phyloP scores from a whole-genome alignment of 176 grass and related monocot species.

The Carex littledalei region DNA sequence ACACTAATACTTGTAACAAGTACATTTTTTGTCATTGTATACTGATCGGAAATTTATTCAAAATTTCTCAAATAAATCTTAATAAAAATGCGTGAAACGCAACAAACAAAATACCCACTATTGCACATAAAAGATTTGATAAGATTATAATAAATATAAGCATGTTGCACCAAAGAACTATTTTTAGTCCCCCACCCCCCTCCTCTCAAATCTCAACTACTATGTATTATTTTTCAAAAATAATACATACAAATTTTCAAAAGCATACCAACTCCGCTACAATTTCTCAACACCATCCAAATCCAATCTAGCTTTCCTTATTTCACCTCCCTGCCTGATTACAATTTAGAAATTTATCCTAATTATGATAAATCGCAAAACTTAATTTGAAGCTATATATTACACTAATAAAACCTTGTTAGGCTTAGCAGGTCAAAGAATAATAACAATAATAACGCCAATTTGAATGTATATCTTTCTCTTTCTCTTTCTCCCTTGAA shows the following conservation, averaged over 20 bases:
- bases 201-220: neutral
- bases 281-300: neutral
- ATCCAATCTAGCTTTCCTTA: slow-evolving; percentile 14
- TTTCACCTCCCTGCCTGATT: slow-evolving; percentile 17
- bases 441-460: slow-evolving; percentile 7
- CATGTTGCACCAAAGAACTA: neutral
- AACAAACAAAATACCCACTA: neutral
- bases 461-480: slow-evolving; percentile 1
- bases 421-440: slow-evolving; percentile 24
- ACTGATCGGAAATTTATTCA: neutral
- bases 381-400: slow-evolving; percentile 15
- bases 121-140: neutral
- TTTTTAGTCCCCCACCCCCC: neutral
- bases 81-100: neutral
- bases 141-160: neutral
- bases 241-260: neutral
- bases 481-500: neutral
- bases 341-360: slow-evolving; percentile 8
- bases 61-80: neutral
- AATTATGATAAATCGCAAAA: slow-evolving; percentile 18
- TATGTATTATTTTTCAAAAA: neutral
- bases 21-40: neutral
- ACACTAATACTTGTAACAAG: too few relatives aligned
- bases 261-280: neutral
- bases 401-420: slow-evolving; percentile 25